Base-by-base conservation (phyloP, 2,329 filamentous ascomycete genomes). In the Endoconidiophora laricicola region DNA sequence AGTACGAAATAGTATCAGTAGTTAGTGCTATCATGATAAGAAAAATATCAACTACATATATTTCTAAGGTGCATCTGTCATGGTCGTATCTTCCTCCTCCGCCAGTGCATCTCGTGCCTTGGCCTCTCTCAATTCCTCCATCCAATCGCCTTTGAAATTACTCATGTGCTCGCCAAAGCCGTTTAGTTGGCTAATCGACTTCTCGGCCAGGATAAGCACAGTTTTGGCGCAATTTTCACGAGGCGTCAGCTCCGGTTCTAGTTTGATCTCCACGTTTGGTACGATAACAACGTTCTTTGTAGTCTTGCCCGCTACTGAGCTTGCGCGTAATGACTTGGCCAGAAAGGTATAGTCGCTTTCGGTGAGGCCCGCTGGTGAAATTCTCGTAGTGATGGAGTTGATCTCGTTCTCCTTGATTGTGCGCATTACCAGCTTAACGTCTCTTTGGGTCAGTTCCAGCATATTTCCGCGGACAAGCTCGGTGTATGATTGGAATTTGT, bases 391-490 rank as follows among this genome's bases (percentile, higher is more conserved):
- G n/a, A 49, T 49, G 36, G 46, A 36, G 22, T 7, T 39, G n/a
- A 24, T 26, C 38, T 53, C 48, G 9, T 12, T 9, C 23, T 48
- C 44, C 41, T 49, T 47, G 26, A 46, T 50, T 14, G 37, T 39
- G 10, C 22, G 22, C 41, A 49, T 41, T 10, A 53, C 38, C n/a
- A 39, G 20, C 14, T 44, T 20, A 24, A 49, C 26, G 29, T 56
- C 53, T 3, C 29, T 14, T 29, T 46, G 38, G 12, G 52, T 45
- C 41, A 50, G 24, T 9, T 24, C 48, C 16, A 54, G n/a, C 40
- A 56, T 52, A 26, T 53, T 54, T 14, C 48, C 49, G 16, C 46
- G 52, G 9, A 56, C 51, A 23, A 38, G 16, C 3, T 53, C 46
- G 5, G 50, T 41, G 44, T 55, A 52, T 10, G 45, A 42, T n/a